A percentile compares a stretch with the other conserved stretches of the same genome.
These are phyloP conservation scores for Boletus rubescentipes DNA, from an alignment of 768 basidiomycete genomes.

Conservation along the genomic window DNA sequence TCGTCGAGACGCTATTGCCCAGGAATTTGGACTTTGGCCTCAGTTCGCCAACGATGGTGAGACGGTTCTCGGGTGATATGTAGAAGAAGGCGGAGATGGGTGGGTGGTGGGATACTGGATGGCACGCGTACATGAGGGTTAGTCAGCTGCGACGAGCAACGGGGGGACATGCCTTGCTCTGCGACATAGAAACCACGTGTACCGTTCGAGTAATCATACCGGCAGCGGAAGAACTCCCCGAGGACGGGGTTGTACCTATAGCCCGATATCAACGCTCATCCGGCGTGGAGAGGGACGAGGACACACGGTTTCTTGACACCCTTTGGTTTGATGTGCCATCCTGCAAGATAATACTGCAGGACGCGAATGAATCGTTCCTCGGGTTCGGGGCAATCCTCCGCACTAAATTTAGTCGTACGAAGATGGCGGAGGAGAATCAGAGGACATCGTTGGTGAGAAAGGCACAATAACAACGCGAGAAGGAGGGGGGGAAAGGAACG, in stretches of 20 bases:
- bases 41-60: conserved; percentile 88
- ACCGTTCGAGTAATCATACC: conserved; percentile 89
- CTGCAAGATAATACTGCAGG: conserved; percentile 93
- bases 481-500: not conserved
- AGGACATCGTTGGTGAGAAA: not conserved
- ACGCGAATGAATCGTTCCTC: conserved; percentile 92
- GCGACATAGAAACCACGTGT: conserved; percentile 96
- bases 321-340: conserved; percentile 99
- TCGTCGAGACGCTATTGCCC: conserved; percentile 94
- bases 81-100: conserved; percentile 97
- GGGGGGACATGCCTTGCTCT: conserved; percentile 70
- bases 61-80: conserved; percentile 84
- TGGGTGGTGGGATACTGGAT: conserved; percentile 90
- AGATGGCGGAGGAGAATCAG: not conserved
- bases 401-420: conserved; percentile 44
- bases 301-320: conserved; percentile 98
- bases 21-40: conserved; percentile 95
- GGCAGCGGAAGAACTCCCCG: conserved; percentile 97
- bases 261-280: conserved; percentile 6
- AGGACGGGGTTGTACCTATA: conserved; percentile 92
- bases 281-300: not conserved
- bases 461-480: not conserved
- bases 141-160: not conserved
- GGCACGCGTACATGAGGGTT: not conserved
- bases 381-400: conserved; percentile 74